A percentile compares a stretch with the other conserved stretches of the same genome.
These are phyloP conservation scores for Neckera pumila DNA, from an alignment of 225 moss, liverwort and hornwort genomes.

Conservation along the genomic window DNA sequence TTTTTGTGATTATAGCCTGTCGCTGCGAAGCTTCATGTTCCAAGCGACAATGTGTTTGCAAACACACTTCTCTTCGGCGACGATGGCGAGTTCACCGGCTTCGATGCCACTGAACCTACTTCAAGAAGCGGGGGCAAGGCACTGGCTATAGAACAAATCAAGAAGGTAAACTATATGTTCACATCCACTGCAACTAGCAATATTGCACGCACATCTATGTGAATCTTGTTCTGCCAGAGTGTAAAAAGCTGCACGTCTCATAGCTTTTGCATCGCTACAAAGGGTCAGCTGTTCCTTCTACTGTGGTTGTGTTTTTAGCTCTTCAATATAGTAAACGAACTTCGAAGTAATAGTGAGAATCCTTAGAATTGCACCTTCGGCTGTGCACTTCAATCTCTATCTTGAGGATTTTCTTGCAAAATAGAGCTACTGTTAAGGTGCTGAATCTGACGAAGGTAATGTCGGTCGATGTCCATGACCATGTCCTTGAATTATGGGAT, in stretches of 20 bases:
- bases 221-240: not conserved
- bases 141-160: conserved; percentile 59
- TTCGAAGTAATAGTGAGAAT: not conserved
- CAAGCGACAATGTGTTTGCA: conserved; percentile 58
- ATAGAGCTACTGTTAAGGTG: not conserved
- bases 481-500: not conserved
- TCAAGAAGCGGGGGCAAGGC: conserved; percentile 90
- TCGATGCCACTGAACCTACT: conserved; percentile 64
- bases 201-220: not conserved
- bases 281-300: not conserved
- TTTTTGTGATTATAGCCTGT: conserved; percentile 43
- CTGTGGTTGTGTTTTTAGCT: not conserved
- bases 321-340: not conserved
- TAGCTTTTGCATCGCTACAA: not conserved
- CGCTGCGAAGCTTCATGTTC: conserved; percentile 47
- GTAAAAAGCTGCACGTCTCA: not conserved
- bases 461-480: not conserved
- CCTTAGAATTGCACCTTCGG: not conserved
- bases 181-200: not conserved
- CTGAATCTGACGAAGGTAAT: not conserved
- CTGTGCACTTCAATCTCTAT: not conserved
- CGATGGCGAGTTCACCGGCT: conserved; percentile 63
- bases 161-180: conserved; percentile 14
- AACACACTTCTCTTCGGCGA: conserved; percentile 65
- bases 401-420: not conserved